Percentiles rank a stretch among this genome's conserved stretches.
These are phyloP conservation scores for Piper longum DNA, from an alignment of 164 flowering plant genomes.

Conservation along the genomic window DNA sequence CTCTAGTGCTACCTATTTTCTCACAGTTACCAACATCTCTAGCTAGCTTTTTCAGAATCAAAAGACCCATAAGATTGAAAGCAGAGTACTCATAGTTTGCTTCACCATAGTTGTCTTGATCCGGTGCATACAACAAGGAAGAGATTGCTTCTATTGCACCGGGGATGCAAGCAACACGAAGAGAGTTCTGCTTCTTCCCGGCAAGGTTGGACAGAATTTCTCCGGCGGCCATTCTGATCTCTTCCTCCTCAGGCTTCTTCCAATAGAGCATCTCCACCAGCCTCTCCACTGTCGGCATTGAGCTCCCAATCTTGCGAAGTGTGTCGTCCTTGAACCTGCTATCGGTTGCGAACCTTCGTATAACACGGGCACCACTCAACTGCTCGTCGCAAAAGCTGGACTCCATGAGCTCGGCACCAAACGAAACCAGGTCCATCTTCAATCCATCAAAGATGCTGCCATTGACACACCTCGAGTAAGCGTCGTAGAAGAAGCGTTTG, in stretches of 20 bases:
- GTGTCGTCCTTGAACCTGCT: constrained; percentile 51
- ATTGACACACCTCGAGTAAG: constrained; percentile 64
- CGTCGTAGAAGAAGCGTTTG: constrained; percentile 79
- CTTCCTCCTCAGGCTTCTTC: constrained; percentile 72
- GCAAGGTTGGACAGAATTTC: constrained; percentile 57
- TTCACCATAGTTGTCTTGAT: constrained; percentile 12
- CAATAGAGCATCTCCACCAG: constrained; percentile 89
- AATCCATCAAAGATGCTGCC: constrained; percentile 92
- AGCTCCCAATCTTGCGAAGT: constrained; percentile 65
- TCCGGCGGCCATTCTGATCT: constrained; percentile 71
- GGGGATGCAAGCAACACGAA: constrained; percentile 77
- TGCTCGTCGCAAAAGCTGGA: constrained; percentile 75
- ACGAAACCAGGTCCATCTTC: constrained; percentile 80
- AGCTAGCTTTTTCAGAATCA: constrained; percentile 72
- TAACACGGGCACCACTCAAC: constrained; percentile 61
- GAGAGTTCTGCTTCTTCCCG: constrained; percentile 70
- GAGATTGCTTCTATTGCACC: constrained; percentile 95
- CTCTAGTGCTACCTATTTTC: constrained; percentile 80
- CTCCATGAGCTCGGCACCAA: constrained; percentile 59
- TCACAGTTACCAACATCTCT: constrained; percentile 83
- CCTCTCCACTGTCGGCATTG: constrained; percentile 54
- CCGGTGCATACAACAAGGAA: constrained; percentile 40
- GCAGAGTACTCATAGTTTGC: constrained; percentile 45
- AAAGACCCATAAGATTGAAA: constrained; percentile 72
- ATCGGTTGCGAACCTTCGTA: constrained; percentile 29